Conservation (phyloP, 345 rosid species). For the Pistacia atlantica region DNA sequence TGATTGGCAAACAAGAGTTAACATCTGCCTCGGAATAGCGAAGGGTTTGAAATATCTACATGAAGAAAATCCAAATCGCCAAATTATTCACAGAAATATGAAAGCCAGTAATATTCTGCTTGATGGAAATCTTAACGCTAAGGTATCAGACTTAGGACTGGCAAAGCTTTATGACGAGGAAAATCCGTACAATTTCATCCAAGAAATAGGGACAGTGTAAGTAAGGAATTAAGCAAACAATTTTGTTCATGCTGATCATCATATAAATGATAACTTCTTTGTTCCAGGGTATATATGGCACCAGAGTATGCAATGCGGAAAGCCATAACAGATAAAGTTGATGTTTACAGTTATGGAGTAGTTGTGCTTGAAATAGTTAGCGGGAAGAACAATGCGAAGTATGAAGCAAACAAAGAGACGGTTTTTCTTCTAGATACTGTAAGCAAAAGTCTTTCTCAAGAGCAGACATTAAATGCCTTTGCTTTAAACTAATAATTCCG, state of each 20-base stretch:
- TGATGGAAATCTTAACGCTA: too few relatives aligned
- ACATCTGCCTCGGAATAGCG: not conserved
- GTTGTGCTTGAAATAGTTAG: conserved; percentile 26
- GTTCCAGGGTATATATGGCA: conserved; percentile 5
- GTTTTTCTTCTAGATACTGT: conserved; percentile 11
- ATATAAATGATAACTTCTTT: not conserved
- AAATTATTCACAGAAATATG: conserved; percentile 15
- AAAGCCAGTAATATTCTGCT: too few relatives aligned
- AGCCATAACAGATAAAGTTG: conserved; percentile 17
- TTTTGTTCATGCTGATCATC: too few relatives aligned
- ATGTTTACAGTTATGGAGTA: conserved; percentile 25
- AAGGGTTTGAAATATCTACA: conserved; percentile 22
- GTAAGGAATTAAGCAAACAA: too few relatives aligned
- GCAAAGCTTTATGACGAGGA: too few relatives aligned
- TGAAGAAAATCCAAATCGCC: conserved; percentile 5
- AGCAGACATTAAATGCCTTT: too few relatives aligned
- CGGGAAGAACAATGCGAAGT: not conserved
- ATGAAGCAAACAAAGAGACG: conserved; percentile 10
- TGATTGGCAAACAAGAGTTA: not conserved
- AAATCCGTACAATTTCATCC: too few relatives aligned
- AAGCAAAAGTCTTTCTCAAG: not conserved
- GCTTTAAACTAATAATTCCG: too few relatives aligned
- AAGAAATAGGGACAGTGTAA: too few relatives aligned
- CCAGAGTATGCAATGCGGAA: conserved; percentile 10
- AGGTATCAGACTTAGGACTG: too few relatives aligned